These are phyloP conservation scores for Neopestalotiopsis rosae DNA, from an alignment of 2,329 filamentous ascomycete species.

Conservation along the genomic window DNA sequence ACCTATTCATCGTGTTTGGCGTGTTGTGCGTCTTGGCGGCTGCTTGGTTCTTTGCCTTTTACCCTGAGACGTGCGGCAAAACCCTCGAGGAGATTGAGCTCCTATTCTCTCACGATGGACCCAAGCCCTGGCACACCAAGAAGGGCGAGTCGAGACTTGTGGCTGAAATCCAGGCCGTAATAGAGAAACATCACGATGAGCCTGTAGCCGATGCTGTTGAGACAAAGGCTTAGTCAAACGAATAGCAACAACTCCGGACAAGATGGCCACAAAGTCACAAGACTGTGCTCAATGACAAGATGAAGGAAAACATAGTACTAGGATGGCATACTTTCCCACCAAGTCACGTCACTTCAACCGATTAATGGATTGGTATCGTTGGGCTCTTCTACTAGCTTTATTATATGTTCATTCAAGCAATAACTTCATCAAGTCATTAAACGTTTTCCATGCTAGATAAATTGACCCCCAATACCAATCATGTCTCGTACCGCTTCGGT, in stretches of 20 bases:
- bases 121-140: conserved; percentile 45
- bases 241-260: no score
- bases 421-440: no score
- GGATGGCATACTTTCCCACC: no score
- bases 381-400: no score
- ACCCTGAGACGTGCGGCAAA: conserved; percentile 43
- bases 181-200: conserved; percentile 28
- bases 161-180: conserved; percentile 34
- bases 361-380: no score
- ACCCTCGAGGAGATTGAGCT: conserved; percentile 45
- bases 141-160: conserved; percentile 35
- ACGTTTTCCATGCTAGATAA: no score
- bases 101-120: conserved; percentile 39
- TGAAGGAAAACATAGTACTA: no score
- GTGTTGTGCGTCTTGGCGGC: conserved; percentile 40
- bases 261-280: no score
- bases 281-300: no score
- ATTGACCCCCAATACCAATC: background rate
- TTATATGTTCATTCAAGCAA: no score
- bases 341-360: no score
- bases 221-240: background rate
- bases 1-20: conserved; percentile 49
- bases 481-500: conserved; percentile 25
- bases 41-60: conserved; percentile 41
- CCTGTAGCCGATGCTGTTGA: conserved; percentile 3